These are phyloP conservation scores for Lecanoromycetidae sp. DNA, from an alignment of 2,329 filamentous ascomycete genomes.

Conservation along the genomic window DNA sequence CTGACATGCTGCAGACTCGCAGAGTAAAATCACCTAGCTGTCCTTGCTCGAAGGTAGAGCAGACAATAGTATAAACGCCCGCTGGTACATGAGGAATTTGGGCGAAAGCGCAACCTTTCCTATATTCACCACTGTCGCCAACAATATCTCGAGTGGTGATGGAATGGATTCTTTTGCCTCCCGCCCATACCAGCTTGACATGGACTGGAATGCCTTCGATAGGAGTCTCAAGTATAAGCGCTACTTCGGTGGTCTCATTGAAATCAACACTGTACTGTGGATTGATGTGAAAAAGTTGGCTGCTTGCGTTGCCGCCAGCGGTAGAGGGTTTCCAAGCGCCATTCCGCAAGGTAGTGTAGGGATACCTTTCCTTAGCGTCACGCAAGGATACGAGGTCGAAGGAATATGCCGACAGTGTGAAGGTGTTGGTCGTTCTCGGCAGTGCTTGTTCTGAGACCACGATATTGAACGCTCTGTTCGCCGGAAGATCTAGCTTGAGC, in stretches of 20 bases:
- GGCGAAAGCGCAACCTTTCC: constrained; percentile 62
- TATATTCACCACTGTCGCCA: constrained; percentile 77
- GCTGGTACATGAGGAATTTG: constrained; percentile 48
- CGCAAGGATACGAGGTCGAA: constrained; percentile 48
- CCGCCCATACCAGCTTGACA: constrained; percentile 69
- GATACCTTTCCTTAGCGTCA: constrained; percentile 50
- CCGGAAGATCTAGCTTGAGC: constrained; percentile 55
- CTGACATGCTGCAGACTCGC: constrained; percentile 50
- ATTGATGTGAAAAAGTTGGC: constrained; percentile 66
- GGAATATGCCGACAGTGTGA: constrained; percentile 77
- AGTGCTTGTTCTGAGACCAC: constrained; percentile 71
- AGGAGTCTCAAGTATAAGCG: constrained; percentile 60
- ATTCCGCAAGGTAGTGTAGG: constrained; percentile 44
- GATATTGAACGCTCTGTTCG: constrained; percentile 43
- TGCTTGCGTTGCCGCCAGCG: constrained; percentile 73
- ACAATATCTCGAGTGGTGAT: constrained; percentile 65
- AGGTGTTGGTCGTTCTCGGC: constrained; percentile 61
- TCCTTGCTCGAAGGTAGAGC: constrained; percentile 76
- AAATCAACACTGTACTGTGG: constrained; percentile 64
- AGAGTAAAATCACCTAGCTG: constrained; percentile 65
- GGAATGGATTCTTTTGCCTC: constrained; percentile 56
- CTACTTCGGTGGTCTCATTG: constrained; percentile 49
- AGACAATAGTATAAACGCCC: constrained; percentile 76
- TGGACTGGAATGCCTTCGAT: constrained; percentile 62
- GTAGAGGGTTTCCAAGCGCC: constrained; percentile 66